phyloP scores from a whole-genome alignment of 1,284 basidiomycete species.

The Psilocybe mexicana region DNA sequence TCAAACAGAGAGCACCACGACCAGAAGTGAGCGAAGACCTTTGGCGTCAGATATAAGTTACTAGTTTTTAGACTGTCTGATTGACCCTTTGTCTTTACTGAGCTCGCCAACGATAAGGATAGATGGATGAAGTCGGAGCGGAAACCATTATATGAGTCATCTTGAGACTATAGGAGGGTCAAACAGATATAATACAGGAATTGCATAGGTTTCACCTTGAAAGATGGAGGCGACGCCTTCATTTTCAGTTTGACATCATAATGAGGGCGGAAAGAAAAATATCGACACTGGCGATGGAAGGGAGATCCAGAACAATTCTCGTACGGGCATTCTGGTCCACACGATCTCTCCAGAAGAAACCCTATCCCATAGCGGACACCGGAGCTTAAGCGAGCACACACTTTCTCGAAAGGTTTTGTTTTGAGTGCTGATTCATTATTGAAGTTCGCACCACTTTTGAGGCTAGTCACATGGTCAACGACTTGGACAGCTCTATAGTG shows the following conservation, averaged over 20 bases:
- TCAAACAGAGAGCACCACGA: constrained; percentile 92
- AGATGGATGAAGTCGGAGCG: constrained; percentile 95
- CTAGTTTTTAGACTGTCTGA: constrained; percentile 44
- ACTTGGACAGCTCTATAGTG: neutral
- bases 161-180: constrained; percentile 36
- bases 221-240: constrained; percentile 41
- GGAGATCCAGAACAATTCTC: constrained; percentile 57
- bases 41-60: constrained; percentile 87
- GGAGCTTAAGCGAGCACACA: constrained; percentile 83
- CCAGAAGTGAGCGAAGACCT: constrained; percentile 89
- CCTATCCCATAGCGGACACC: constrained; percentile 94
- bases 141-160: constrained; percentile 88
- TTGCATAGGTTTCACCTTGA: constrained; percentile 46
- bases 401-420: constrained; percentile 42
- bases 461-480: constrained; percentile 17
- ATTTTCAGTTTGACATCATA: constrained; percentile 74
- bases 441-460: constrained; percentile 18
- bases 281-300: constrained; percentile 80
- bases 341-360: constrained; percentile 83
- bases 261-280: constrained; percentile 85
- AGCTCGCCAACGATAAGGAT: constrained; percentile 84
- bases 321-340: constrained; percentile 68
- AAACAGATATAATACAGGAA: neutral
- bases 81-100: constrained; percentile 33
- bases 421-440: constrained; percentile 5